Percentiles rank a stretch among this genome's conserved stretches.
phyloP scores from a whole-genome alignment of 805 yeast species.

The Wickerhamiella siamensis region DNA sequence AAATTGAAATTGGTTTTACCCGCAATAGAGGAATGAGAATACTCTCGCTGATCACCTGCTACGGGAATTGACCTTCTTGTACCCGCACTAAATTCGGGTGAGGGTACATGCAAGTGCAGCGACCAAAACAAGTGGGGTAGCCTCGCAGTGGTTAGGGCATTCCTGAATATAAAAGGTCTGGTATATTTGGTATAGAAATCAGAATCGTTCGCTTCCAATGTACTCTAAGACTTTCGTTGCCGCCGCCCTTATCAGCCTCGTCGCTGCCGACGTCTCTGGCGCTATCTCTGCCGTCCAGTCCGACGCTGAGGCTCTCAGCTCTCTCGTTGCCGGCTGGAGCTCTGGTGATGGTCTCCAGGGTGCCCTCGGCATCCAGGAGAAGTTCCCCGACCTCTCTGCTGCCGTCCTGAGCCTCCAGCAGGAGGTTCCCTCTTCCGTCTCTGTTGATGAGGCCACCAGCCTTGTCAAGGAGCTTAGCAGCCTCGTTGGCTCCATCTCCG shows the following conservation, averaged over 20 bases:
- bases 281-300: slow-evolving; percentile 2
- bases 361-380: slow-evolving; percentile 12
- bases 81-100: too few relatives aligned
- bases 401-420: slow-evolving; percentile 3
- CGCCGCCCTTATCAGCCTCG: slow-evolving; percentile 2
- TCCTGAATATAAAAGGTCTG: neutral
- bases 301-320: slow-evolving; percentile 3
- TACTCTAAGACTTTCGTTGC: neutral
- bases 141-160: neutral
- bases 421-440: slow-evolving; percentile 4
- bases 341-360: slow-evolving; percentile 11
- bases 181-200: too few relatives aligned
- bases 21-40: too few relatives aligned
- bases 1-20: too few relatives aligned
- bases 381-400: slow-evolving; percentile 5
- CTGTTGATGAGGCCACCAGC: slow-evolving; percentile 6
- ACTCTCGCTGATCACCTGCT: too few relatives aligned
- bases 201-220: neutral
- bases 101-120: neutral
- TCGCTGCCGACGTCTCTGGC: slow-evolving; percentile 6
- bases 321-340: slow-evolving; percentile 8
- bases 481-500: slow-evolving; percentile 8
- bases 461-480: slow-evolving; percentile 5
- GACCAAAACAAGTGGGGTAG: neutral
- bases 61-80: too few relatives aligned